Evolutionary conservation across 1,284 basidiomycete genomes (phyloP).

Genomic region (Puccinia coronata): DNA sequence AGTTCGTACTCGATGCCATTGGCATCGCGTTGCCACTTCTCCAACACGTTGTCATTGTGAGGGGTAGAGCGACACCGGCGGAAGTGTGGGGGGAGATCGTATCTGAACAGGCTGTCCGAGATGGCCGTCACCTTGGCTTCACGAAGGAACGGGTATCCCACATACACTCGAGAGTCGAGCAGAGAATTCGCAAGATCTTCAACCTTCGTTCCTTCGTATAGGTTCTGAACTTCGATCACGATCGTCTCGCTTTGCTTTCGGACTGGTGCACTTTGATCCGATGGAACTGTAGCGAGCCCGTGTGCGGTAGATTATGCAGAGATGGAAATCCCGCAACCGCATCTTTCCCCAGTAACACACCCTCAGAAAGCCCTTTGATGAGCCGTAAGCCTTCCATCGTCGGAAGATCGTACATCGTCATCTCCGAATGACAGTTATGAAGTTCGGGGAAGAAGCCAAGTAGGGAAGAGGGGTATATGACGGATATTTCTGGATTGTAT

Average conservation of each 20-base stretch:
- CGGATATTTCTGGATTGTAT: constrained; percentile 64
- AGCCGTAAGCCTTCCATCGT: constrained; percentile 77
- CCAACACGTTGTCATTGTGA: constrained; percentile 65
- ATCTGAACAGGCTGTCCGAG: constrained; percentile 83
- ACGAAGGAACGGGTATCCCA: constrained; percentile 90
- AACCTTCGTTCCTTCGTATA: constrained; percentile 64
- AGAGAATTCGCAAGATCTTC: constrained; percentile 74
- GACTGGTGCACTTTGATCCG: constrained; percentile 90
- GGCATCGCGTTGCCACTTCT: constrained; percentile 74
- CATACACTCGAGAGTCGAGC: constrained; percentile 75
- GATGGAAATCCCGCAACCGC: constrained; percentile 61
- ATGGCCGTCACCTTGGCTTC: constrained; percentile 85
- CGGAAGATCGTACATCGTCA: constrained; percentile 77
- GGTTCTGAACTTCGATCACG: constrained; percentile 79
- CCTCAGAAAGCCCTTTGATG: constrained; percentile 81
- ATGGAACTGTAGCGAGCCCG: constrained; percentile 75
- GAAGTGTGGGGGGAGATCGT: constrained; percentile 69
- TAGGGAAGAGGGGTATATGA: no score
- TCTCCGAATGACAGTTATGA: constrained; percentile 75
- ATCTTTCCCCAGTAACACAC: constrained; percentile 76
- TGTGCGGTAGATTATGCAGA: constrained; percentile 81
- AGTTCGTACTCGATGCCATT: constrained; percentile 80
- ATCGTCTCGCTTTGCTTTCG: constrained; percentile 87
- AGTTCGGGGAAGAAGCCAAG: constrained; percentile 83
- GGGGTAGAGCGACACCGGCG: constrained; percentile 70